Conservation (phyloP, 2,329 filamentous ascomycete species). For the Thielaviopsis populi region DNA sequence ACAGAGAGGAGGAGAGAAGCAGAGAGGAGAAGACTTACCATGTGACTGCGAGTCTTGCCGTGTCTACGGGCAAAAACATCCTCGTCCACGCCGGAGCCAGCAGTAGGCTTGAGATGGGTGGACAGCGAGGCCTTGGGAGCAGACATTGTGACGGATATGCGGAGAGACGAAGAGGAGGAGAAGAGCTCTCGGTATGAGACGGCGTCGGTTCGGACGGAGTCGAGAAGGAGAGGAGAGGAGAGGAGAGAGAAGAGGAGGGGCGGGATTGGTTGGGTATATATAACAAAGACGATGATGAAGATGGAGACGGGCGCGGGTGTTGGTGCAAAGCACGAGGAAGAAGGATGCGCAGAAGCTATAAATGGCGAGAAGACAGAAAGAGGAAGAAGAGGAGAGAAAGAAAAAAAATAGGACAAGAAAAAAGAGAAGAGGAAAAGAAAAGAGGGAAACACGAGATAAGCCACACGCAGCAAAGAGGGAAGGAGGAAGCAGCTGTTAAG, state of each 20-base stretch:
- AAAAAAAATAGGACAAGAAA: conserved; percentile 2
- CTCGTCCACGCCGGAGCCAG: conserved; percentile 28
- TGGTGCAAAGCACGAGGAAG: conserved; percentile 2
- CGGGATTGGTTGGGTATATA: not conserved
- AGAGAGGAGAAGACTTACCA: conserved; percentile 43
- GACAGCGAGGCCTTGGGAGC: conserved; percentile 59
- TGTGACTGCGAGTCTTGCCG: conserved; percentile 73
- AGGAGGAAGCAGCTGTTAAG: conserved; percentile 16
- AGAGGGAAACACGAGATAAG: conserved; percentile 7
- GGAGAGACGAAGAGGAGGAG: conserved; percentile 8
- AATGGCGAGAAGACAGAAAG: conserved; percentile 4
- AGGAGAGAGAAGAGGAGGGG: not conserved
- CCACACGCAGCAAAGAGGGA: conserved; percentile 1
- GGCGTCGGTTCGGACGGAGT: conserved; percentile 15
- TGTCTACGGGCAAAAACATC: conserved; percentile 45
- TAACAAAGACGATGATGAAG: not conserved
- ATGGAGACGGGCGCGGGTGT: not conserved
- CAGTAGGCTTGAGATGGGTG: conserved; percentile 57
- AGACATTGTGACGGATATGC: conserved; percentile 42
- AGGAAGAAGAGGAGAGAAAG: conserved; percentile 10
- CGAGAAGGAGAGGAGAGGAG: conserved; percentile 1
- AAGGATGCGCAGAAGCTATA: conserved; percentile 9
- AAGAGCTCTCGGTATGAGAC: conserved; percentile 10
- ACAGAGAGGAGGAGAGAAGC: not conserved
- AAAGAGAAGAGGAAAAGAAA: conserved; percentile 1